phyloP scores from a whole-genome alignment of 805 yeast genomes.

The Yamadazyma phyllophila region DNA sequence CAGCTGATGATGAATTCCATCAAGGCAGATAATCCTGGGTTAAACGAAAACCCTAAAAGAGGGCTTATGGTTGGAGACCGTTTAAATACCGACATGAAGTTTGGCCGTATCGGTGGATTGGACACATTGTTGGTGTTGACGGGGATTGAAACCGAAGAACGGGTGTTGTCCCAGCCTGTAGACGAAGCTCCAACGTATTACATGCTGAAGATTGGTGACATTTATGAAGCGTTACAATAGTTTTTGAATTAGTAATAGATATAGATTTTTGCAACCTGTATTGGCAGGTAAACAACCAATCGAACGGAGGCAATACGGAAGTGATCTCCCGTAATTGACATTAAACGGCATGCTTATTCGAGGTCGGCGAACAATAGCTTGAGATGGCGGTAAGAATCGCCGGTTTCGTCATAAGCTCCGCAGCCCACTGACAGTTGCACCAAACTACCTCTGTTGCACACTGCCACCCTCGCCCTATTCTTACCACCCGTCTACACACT shows the following conservation, averaged over 20 bases:
- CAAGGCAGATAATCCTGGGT: conserved; percentile 53
- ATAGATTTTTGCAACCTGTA: neutral
- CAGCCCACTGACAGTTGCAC: too few species aligned
- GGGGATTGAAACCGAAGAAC: conserved; percentile 81
- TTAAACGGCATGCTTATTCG: too few species aligned
- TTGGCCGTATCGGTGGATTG: conserved; percentile 84
- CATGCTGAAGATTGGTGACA: conserved; percentile 72
- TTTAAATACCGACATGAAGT: conserved; percentile 89
- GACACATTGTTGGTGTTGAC: conserved; percentile 85
- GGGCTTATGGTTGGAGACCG: conserved; percentile 96
- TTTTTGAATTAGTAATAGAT: neutral
- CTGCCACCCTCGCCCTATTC: too few species aligned
- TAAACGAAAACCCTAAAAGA: conserved; percentile 50
- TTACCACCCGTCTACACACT: too few species aligned
- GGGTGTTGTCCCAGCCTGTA: conserved; percentile 41
- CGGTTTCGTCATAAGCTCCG: too few species aligned
- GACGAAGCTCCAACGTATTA: conserved; percentile 62
- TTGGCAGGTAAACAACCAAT: too few species aligned
- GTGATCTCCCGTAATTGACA: too few species aligned
- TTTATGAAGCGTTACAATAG: conserved; percentile 48
- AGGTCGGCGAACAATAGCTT: too few species aligned
- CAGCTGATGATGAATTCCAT: conserved; percentile 88
- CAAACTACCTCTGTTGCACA: too few species aligned
- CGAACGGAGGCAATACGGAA: too few species aligned
- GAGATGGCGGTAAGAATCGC: too few species aligned